Conservation (phyloP, 1,284 basidiomycete species). For the Ustilago tritici region DNA sequence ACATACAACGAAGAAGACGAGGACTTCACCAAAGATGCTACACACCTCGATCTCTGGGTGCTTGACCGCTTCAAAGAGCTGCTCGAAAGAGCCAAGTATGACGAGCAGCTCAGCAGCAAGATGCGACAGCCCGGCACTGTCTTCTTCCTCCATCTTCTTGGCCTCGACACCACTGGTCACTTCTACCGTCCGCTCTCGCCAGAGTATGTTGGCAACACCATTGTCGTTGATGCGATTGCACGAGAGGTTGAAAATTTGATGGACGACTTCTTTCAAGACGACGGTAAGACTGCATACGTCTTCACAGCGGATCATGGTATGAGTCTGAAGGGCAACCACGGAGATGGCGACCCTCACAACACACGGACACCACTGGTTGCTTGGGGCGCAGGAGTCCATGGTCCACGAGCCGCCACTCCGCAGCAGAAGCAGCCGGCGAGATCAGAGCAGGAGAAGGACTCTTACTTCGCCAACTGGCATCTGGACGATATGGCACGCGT, state of each 20-base stretch:
- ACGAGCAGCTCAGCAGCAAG: slow-evolving; percentile 70
- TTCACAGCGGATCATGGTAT: slow-evolving; percentile 93
- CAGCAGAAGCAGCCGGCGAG: slow-evolving; percentile 18
- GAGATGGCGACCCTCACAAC: slow-evolving; percentile 89
- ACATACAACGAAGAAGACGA: slow-evolving; percentile 81
- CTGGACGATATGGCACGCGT: slow-evolving; percentile 46
- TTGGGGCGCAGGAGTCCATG: slow-evolving; percentile 79
- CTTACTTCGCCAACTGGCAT: slow-evolving; percentile 60
- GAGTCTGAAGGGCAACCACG: slow-evolving; percentile 88
- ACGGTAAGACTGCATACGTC: slow-evolving; percentile 78
- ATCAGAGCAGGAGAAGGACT: slow-evolving; percentile 23
- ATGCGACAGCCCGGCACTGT: slow-evolving; percentile 75
- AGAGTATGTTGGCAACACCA: slow-evolving; percentile 89
- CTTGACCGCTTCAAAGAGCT: slow-evolving; percentile 77
- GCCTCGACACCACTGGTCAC: slow-evolving; percentile 88
- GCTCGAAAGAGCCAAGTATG: slow-evolving; percentile 29
- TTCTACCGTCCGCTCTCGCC: slow-evolving; percentile 86
- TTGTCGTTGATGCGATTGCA: slow-evolving; percentile 83
- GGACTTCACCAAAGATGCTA: slow-evolving; percentile 76
- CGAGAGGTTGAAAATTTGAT: slow-evolving; percentile 77
- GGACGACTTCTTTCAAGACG: slow-evolving; percentile 75
- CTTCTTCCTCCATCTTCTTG: slow-evolving; percentile 86
- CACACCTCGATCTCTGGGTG: slow-evolving; percentile 83
- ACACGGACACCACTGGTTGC: slow-evolving; percentile 86
- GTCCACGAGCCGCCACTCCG: slow-evolving; percentile 15